Percentiles rank a stretch among this genome's conserved stretches.
These are phyloP conservation scores for Rutidosis leptorrhynchoides DNA, from an alignment of 129 eudicot genomes.

Conservation along the genomic window DNA sequence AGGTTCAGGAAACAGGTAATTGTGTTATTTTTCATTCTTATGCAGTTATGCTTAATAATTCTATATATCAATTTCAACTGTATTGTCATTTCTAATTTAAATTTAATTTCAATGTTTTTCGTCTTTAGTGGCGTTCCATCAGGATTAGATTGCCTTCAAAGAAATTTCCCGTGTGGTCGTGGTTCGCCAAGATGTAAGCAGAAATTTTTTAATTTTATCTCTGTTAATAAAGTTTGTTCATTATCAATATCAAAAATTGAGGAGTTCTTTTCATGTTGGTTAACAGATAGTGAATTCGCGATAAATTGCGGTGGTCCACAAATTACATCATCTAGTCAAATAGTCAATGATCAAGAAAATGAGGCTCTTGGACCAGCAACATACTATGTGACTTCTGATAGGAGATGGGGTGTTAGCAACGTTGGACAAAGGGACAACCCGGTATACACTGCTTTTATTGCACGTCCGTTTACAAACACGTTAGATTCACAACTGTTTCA, in stretches of 20 bases:
- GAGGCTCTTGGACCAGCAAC: slow-evolving; percentile 66
- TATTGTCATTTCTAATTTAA: neutral
- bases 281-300: slow-evolving; percentile 66
- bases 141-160: slow-evolving; percentile 68
- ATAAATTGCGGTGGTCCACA: slow-evolving; percentile 67
- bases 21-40: neutral
- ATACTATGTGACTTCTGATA: slow-evolving; percentile 37
- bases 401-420: slow-evolving; percentile 90
- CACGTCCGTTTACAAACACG: slow-evolving; percentile 48
- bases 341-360: slow-evolving; percentile 48
- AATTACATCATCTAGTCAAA: slow-evolving; percentile 34
- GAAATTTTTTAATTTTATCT: neutral
- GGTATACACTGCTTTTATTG: slow-evolving; percentile 19
- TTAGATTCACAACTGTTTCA: slow-evolving; percentile 71
- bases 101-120: neutral
- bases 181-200: slow-evolving; percentile 62
- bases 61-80: neutral
- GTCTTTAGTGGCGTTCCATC: slow-evolving; percentile 42
- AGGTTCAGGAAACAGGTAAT: slow-evolving; percentile 52
- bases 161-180: slow-evolving; percentile 64
- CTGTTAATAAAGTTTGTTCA: neutral
- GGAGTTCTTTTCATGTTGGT: slow-evolving; percentile 1
- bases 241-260: neutral
- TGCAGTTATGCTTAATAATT: neutral
- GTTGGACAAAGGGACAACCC: slow-evolving; percentile 54